phyloP scores from a whole-genome alignment of 1,139 yeast genomes.

The Lodderomyces jiufengensis region DNA sequence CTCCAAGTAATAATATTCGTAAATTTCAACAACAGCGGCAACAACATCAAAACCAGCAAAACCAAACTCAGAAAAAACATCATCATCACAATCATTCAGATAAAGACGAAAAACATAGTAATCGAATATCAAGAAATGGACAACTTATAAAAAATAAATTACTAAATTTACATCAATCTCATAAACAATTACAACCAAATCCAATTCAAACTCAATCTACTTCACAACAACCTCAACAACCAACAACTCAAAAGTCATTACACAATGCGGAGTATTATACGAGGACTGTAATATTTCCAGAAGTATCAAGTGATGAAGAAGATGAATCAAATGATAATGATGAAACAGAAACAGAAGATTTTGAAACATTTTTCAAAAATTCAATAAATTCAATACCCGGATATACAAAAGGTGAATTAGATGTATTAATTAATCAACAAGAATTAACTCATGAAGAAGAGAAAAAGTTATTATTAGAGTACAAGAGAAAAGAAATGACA shows the following conservation, averaged over 20 bases:
- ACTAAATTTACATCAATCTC: constrained; percentile 30
- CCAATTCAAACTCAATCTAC: constrained; percentile 3
- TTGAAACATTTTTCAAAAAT: not conserved
- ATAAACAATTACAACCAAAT: constrained; percentile 13
- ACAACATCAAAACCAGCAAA: constrained; percentile 13
- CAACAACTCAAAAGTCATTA: not conserved
- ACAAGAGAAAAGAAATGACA: constrained; percentile 29
- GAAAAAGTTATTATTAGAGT: constrained; percentile 27
- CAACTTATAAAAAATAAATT: constrained; percentile 27
- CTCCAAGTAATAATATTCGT: constrained; percentile 32
- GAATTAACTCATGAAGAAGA: constrained; percentile 23
- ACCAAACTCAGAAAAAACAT: constrained; percentile 10
- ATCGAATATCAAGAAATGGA: constrained; percentile 19
- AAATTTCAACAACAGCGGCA: constrained; percentile 21
- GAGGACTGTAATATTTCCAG: constrained; percentile 29
- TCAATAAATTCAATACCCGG: constrained; percentile 35
- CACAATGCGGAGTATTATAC: constrained; percentile 3
- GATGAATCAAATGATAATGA: constrained; percentile 13
- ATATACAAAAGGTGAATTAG: constrained; percentile 36
- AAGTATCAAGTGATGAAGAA: constrained; percentile 25
- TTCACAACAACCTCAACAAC: constrained; percentile 2
- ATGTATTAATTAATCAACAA: constrained; percentile 15
- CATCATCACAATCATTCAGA: constrained; percentile 1
- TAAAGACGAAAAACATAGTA: constrained; percentile 1
- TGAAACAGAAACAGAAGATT: not conserved